Evolutionary conservation across 257 asterid species (phyloP).

Genomic region (Vinca minor): DNA sequence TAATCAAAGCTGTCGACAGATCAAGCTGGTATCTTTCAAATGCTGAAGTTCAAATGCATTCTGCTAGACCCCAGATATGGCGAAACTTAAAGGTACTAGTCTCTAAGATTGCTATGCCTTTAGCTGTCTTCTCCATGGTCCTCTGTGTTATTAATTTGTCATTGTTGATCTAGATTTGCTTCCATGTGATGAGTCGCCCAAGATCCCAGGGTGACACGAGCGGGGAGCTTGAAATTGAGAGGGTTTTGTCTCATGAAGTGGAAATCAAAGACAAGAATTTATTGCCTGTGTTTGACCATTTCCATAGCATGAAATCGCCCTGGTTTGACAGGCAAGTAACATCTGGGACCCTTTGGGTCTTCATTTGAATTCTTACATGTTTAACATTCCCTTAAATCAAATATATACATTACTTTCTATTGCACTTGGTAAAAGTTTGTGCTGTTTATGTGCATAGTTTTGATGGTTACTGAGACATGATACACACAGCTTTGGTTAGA

Average conservation of each 20-base stretch:
- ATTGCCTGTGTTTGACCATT: conserved; percentile 50
- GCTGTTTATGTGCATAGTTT: neutral
- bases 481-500: neutral
- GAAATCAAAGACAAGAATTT: conserved; percentile 47
- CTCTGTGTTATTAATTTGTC: conserved; percentile 5
- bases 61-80: conserved; percentile 54
- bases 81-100: conserved; percentile 41
- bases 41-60: conserved; percentile 62
- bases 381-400: neutral
- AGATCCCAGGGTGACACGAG: conserved; percentile 26
- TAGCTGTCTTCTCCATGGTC: conserved; percentile 10
- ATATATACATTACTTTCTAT: neutral
- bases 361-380: neutral
- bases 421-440: neutral
- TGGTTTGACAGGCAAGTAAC: conserved; percentile 37
- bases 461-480: neutral
- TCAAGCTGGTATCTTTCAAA: conserved; percentile 47
- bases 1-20: conserved; percentile 33
- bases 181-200: conserved; percentile 42
- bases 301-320: conserved; percentile 38
- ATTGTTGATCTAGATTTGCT: conserved; percentile 38
- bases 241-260: conserved; percentile 40
- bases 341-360: conserved; percentile 1
- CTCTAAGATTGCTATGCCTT: neutral
- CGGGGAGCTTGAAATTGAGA: conserved; percentile 61